Evolutionary conservation across 140 eudicot genomes (phyloP).

Genomic region (Erigeron philadelphicus): DNA sequence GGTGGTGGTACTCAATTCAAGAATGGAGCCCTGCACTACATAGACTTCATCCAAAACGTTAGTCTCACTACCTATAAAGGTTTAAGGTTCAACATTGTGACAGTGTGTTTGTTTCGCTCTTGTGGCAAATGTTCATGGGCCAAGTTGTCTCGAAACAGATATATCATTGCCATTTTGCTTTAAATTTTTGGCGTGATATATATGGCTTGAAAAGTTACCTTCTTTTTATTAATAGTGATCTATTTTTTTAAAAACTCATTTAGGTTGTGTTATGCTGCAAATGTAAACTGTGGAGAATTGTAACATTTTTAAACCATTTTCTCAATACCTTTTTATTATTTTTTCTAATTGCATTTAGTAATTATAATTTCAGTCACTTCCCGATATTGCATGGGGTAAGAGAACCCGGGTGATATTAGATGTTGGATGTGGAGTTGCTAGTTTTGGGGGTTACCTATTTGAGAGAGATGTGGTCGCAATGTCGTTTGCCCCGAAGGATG

Average conservation of each 20-base stretch:
- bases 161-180: too few species aligned
- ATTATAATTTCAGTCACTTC: conserved; percentile 35
- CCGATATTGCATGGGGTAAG: conserved; percentile 67
- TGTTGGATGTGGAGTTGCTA: conserved; percentile 79
- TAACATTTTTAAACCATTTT: too few species aligned
- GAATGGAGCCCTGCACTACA: conserved; percentile 67
- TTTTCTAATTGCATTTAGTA: neutral
- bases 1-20: conserved; percentile 75
- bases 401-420: conserved; percentile 55
- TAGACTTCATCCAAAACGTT: conserved; percentile 56
- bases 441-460: conserved; percentile 64
- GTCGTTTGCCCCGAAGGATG: conserved; percentile 75
- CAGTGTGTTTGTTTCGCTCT: neutral
- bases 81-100: neutral
- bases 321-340: too few species aligned
- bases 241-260: too few species aligned
- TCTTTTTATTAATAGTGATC: neutral
- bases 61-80: conserved; percentile 18
- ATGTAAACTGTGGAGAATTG: too few species aligned
- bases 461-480: conserved; percentile 59
- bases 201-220: neutral
- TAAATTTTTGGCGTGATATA: too few species aligned
- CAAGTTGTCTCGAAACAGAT: neutral
- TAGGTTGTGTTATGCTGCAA: too few species aligned
- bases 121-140: neutral